Conservation (phyloP, 1,284 basidiomycete species). For the Cystobasidium slooffiae region DNA sequence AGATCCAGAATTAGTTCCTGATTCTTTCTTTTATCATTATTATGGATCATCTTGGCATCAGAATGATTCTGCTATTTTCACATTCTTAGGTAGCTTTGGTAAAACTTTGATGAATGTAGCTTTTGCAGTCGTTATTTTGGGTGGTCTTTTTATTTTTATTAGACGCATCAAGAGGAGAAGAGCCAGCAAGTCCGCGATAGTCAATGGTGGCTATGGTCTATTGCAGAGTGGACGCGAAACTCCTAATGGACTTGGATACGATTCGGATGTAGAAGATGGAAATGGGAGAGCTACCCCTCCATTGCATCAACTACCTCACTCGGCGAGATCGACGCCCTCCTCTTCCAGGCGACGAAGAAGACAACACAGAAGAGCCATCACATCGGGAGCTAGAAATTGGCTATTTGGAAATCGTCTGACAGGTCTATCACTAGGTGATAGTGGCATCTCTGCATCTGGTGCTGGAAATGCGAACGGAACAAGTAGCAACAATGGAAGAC, state of each 20-base stretch:
- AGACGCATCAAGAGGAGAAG: constrained; percentile 1
- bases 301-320: neutral
- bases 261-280: constrained; percentile 26
- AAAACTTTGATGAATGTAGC: constrained; percentile 83
- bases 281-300: constrained; percentile 7
- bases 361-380: constrained; percentile 13
- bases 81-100: constrained; percentile 73
- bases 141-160: constrained; percentile 56
- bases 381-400: constrained; percentile 11
- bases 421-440: neutral
- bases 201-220: neutral
- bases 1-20: constrained; percentile 76
- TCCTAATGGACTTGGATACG: constrained; percentile 2
- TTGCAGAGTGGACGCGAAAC: neutral
- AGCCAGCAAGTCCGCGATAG: no score
- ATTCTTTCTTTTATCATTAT: constrained; percentile 85
- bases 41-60: constrained; percentile 87
- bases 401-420: neutral
- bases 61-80: constrained; percentile 31
- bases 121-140: constrained; percentile 69
- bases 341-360: neutral
- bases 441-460: neutral
- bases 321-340: neutral
- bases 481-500: no score
- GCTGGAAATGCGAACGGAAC: neutral